Evolutionary conservation across 2,329 filamentous ascomycete genomes (phyloP), one percentile per base, ranked within the genome.

Genomic region (Sporothrix phasma): DNA sequence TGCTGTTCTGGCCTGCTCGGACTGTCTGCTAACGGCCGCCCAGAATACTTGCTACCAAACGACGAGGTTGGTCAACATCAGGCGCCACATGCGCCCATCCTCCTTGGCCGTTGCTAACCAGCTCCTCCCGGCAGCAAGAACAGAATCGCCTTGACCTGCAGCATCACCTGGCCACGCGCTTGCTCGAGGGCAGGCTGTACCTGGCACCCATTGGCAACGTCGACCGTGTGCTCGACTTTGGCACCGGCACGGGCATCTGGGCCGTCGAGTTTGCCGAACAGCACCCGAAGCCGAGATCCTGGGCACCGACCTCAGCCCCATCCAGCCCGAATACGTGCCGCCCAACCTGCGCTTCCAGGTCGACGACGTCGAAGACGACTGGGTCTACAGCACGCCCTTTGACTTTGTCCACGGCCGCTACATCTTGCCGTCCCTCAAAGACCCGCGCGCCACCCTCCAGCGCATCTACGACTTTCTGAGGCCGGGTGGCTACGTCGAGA

Each of bases 301-400:
- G 3, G 79, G 79, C 22, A 77, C 74, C 1, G 80, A 83, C 66
- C 74, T 83, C 6, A 79, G 75, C 64, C 78, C 79, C 13, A 77
- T 80, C 45, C 80, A 83, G 68, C 79, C 79, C 3, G 73, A 72
- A 41, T 66, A 78, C 62, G 76, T 83, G 3, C 81, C 81, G 5
- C 77, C 60, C n/a, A 92, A 92, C 67, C 85, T 91, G 15, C 82
- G 85, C 67, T 92, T 92, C 68, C 84, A 85, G 65, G 81, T 92
- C 53, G 88, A 90, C 71, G 88, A 92, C 70, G 47, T 65, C 39
- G 80, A 82, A 66, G 77, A 81, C 64, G 74, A 78, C 2, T 85
- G 83, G 82, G 72, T 78, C 13, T 73, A 69, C 34, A 78, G 77
- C 67, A 68, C 74, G 1, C 73, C 79, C 61, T 84, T 84, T 71